Conservation (phyloP, 148 eudicot genomes). For the Silene uniflora region DNA sequence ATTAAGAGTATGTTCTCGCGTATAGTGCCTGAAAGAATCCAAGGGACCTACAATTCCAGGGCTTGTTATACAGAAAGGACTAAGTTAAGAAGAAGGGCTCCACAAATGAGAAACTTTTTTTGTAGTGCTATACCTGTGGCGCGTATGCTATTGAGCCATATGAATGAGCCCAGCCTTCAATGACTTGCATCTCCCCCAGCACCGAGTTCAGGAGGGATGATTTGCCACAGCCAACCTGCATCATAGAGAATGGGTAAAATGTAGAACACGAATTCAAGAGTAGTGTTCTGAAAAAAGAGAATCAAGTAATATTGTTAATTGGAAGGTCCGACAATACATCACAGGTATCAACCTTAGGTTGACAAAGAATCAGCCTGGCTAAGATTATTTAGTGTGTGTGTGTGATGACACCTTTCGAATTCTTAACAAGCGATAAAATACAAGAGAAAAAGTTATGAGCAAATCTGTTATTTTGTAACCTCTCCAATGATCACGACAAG, state of each 20-base stretch:
- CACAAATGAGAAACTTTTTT: not conserved
- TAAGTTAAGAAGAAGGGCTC: not conserved
- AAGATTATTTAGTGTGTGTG: not conserved
- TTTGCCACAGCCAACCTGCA: slow-evolving; percentile 97
- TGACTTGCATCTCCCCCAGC: slow-evolving; percentile 70
- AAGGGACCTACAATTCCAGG: slow-evolving; percentile 56
- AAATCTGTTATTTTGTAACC: slow-evolving; percentile 37
- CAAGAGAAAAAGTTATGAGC: not conserved
- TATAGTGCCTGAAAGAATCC: slow-evolving; percentile 90
- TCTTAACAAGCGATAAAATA: not conserved
- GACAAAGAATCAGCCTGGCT: not conserved
- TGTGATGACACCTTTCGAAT: not conserved
- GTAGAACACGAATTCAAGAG: slow-evolving; percentile 5
- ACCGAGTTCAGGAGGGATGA: slow-evolving; percentile 75
- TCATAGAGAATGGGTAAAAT: not conserved
- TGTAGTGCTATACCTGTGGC: slow-evolving; percentile 57
- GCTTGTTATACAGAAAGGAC: slow-evolving; percentile 21
- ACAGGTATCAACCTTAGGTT: not conserved
- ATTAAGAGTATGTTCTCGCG: slow-evolving; percentile 86
- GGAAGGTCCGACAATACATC: not conserved
- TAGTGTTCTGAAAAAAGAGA: not conserved
- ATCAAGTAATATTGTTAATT: not conserved
- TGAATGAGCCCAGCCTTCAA: slow-evolving; percentile 47
- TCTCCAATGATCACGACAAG: slow-evolving; percentile 83
- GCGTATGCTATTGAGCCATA: slow-evolving; percentile 74